Evolutionary conservation across 164 flowering plant species (phyloP), one percentile per base, ranked within the genome.

Genomic region (Dillenia suffruticosa): DNA sequence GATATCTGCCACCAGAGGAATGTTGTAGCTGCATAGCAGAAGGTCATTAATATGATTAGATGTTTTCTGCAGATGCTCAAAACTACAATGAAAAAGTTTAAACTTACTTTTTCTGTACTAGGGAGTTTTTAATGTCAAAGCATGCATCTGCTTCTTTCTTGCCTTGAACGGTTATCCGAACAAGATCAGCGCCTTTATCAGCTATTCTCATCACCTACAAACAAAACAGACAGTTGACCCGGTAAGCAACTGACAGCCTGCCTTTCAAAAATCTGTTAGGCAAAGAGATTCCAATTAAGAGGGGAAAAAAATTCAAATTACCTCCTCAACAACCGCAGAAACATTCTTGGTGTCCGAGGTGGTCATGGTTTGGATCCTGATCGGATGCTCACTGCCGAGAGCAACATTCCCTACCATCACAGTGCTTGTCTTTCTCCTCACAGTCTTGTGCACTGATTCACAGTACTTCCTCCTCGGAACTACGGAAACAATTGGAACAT

Each of bases 111-210:
- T 87, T 88, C 81, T 93, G 97, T 46, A 90, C 87, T 62, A 90
- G 92, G 5, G 89, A 56, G 66, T 93, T 93, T 69, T 93, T 93
- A 44, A 93, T 93, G 46, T 93, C 97, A 70, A 83, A 93, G 64
- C 96, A 87, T 63, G 98, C 92, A 82, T 93, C 98, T 8, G 98
- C 98, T 75, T 93, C 98, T 79, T 63, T 93, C 86, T 76, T 90
- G 67, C 98, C 98, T 74, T 93, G 98, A 64, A 93, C 98, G 46
- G 97, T 93, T 66, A 93, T 93, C 14, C 98, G 81, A 56, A 90
- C 98, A 79, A 93, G 73, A 81, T 93, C 95, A 24, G 97, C 97
- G 63, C 98, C 98, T 61, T 70, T 77, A 74, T 93, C 98, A 51
- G 98, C 96, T 66, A 93, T 93, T 78, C 77, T 79, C 97, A 93